These are phyloP conservation scores for Inonotus hispidus DNA, from an alignment of 1,284 basidiomycete genomes.

Conservation along the genomic window DNA sequence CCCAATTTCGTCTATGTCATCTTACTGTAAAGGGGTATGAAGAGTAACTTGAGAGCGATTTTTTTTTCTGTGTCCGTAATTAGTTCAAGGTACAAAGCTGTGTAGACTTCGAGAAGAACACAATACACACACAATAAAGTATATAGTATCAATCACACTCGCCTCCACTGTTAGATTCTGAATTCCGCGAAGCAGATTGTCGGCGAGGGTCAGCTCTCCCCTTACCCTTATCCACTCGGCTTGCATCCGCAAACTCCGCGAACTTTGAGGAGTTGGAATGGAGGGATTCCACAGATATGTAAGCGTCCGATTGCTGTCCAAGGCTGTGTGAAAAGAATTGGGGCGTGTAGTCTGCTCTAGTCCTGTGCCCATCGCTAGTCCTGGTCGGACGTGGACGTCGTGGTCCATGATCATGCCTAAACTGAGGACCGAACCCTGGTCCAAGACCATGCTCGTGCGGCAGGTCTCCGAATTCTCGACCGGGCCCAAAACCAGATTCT, in stretches of 20 bases:
- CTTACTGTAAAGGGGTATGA: no score
- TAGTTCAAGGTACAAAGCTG: no score
- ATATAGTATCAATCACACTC: background rate
- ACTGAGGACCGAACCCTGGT: background rate
- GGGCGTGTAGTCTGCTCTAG: background rate
- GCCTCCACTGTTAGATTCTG: background rate
- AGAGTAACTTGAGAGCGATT: no score
- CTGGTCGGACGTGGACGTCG: background rate
- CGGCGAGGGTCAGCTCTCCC: background rate
- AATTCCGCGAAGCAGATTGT: background rate
- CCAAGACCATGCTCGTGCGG: background rate
- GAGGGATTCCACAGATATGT: background rate
- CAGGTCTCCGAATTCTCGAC: background rate
- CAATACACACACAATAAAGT: no score
- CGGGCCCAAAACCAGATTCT: background rate
- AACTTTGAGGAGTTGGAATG: background rate
- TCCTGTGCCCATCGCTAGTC: background rate
- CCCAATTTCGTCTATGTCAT: no score
- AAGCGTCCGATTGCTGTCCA: background rate
- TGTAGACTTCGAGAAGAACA: no score
- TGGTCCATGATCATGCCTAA: background rate
- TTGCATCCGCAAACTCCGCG: background rate
- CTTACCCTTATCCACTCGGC: background rate
- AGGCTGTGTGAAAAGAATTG: background rate
- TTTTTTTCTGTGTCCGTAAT: no score